Evolutionary conservation across 352 stramenopile genomes (phyloP).

Genomic region (Globisporangium paroecandrum): DNA sequence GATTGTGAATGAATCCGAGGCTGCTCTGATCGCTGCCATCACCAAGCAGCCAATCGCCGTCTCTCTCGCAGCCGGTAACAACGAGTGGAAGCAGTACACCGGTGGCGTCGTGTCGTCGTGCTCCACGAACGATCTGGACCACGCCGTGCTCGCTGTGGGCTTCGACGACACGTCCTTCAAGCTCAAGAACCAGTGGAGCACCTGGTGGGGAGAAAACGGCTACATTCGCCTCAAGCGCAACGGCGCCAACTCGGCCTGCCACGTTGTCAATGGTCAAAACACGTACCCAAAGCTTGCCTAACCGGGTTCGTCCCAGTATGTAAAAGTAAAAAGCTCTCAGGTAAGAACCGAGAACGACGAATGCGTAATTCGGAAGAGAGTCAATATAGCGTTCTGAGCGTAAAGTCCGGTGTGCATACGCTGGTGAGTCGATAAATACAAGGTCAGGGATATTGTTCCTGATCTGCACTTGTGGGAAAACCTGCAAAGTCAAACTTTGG

Average conservation of each 20-base stretch:
- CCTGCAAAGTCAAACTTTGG: background rate
- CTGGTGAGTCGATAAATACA: background rate
- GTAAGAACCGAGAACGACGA: background rate
- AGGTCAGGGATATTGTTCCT: background rate
- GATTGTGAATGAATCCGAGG: background rate
- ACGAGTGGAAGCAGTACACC: background rate
- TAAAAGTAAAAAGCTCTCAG: background rate
- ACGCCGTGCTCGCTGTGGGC: background rate
- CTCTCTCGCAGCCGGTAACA: background rate
- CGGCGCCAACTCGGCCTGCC: conserved; percentile 22
- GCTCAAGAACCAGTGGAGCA: conserved; percentile 75
- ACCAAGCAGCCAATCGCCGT: background rate
- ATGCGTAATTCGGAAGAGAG: background rate
- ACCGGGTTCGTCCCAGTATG: background rate
- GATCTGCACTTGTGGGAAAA: background rate
- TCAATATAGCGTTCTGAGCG: background rate
- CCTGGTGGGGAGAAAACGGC: conserved; percentile 64
- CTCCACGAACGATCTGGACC: background rate
- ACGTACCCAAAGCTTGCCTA: conserved; percentile 17
- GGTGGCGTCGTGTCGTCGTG: background rate
- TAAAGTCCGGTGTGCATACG: background rate
- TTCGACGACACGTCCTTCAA: conserved; percentile 77
- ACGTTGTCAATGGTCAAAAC: conserved; percentile 15
- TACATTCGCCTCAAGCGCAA: conserved; percentile 87
- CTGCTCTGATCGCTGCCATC: background rate